Conservation (phyloP, 73 alveolate genomes). For the Paraurostyla sp. region DNA sequence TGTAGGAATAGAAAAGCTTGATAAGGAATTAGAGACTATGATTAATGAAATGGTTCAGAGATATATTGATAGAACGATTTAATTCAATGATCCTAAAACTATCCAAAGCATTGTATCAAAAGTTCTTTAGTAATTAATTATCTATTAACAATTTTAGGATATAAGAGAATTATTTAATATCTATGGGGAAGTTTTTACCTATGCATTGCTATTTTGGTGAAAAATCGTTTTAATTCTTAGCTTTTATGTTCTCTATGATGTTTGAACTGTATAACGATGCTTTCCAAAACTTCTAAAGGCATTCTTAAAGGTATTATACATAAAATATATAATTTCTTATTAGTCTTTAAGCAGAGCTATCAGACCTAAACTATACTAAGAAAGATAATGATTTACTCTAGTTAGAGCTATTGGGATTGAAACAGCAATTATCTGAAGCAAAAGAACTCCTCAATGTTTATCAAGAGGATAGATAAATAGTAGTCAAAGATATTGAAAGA, state of each 20-base stretch:
- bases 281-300: background rate
- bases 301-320: slow-evolving; percentile 10
- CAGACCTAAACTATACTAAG: slow-evolving; percentile 20
- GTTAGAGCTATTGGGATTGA: background rate
- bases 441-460: background rate
- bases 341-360: background rate
- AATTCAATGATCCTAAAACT: background rate
- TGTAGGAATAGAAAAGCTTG: background rate
- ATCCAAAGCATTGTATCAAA: background rate
- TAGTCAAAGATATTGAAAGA: slow-evolving; percentile 25
- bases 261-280: background rate
- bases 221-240: background rate
- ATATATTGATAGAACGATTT: background rate
- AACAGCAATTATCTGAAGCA: slow-evolving; percentile 27
- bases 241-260: slow-evolving; percentile 1
- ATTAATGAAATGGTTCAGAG: background rate
- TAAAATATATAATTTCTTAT: background rate
- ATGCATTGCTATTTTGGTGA: background rate
- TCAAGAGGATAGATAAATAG: slow-evolving; percentile 10
- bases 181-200: background rate
- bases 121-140: background rate
- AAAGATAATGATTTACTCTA: slow-evolving; percentile 24
- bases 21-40: background rate
- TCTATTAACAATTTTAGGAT: background rate
- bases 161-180: background rate